phyloP scores from a whole-genome alignment of 202 grass and related monocot species.

The Tripidium arundinaceum region DNA sequence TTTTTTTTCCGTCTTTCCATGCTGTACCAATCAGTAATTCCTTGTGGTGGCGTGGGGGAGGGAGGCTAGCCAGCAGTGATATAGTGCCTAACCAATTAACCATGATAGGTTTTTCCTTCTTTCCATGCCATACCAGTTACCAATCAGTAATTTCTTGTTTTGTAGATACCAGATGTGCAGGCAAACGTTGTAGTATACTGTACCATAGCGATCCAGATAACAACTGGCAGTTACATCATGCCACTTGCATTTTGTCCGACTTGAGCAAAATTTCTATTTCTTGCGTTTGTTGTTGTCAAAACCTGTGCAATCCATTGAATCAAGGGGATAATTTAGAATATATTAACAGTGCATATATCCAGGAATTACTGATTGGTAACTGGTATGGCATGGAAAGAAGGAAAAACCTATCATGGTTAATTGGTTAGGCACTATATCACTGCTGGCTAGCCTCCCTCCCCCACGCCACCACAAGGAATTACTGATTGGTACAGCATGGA shows the following conservation, averaged over 20 bases:
- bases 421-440: not conserved
- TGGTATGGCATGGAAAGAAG: not conserved
- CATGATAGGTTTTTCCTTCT: not conserved
- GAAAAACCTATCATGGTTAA: not conserved
- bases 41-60: no score
- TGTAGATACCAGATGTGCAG: not conserved
- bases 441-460: not conserved
- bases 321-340: not conserved
- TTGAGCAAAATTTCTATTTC: no score
- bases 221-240: not conserved
- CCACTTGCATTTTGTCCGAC: not conserved
- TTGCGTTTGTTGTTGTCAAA: not conserved
- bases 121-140: not conserved
- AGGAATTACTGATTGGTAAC: not conserved
- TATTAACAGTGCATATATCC: conserved; percentile 7
- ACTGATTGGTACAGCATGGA: not conserved
- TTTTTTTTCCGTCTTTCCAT: not conserved
- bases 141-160: not conserved
- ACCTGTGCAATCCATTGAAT: not conserved
- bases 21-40: not conserved
- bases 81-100: not conserved
- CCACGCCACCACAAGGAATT: no score
- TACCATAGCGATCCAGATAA: not conserved
- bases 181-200: conserved; percentile 6
- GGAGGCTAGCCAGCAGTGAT: not conserved